Conservation (phyloP, 1,284 basidiomycete species). For the Heterobasidion annosum region DNA sequence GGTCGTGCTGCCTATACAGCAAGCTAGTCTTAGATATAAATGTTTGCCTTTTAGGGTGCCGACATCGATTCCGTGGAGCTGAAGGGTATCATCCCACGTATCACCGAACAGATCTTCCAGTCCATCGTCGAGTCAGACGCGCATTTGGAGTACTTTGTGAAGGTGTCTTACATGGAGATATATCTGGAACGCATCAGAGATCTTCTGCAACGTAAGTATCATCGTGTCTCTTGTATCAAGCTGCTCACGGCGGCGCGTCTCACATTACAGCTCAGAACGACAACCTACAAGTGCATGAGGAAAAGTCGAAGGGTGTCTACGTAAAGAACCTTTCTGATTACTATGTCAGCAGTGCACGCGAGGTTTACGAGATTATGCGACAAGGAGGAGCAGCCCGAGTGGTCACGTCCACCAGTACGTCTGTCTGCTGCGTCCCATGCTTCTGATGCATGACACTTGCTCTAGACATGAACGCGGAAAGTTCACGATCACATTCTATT, state of each 20-base stretch:
- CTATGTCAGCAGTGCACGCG: conserved; percentile 93
- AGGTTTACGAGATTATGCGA: conserved; percentile 99
- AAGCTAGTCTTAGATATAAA: background rate
- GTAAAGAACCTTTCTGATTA: conserved; percentile 98
- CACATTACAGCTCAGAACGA: conserved; percentile 81
- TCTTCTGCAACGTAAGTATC: conserved; percentile 82
- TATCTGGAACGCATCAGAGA: conserved; percentile 97
- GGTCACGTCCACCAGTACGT: conserved; percentile 89
- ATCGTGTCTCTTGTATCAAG: background rate
- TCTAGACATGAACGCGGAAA: conserved; percentile 98
- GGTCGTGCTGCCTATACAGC: conserved; percentile 14
- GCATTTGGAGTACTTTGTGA: conserved; percentile 96
- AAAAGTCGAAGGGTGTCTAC: conserved; percentile 96
- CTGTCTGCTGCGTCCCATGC: background rate
- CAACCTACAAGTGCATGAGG: conserved; percentile 97
- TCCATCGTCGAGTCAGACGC: conserved; percentile 94
- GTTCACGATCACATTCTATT: conserved; percentile 98
- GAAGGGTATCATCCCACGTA: conserved; percentile 96
- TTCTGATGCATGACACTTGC: background rate
- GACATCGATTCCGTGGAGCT: conserved; percentile 91
- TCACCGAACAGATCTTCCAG: conserved; percentile 98
- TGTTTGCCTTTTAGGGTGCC: conserved; percentile 57
- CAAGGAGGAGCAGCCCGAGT: conserved; percentile 89
- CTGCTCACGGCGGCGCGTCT: background rate
- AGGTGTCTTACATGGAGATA: conserved; percentile 99